Evolutionary conservation across 108 stramenopile species (phyloP).

Genomic region (Craspedostauros australis): DNA sequence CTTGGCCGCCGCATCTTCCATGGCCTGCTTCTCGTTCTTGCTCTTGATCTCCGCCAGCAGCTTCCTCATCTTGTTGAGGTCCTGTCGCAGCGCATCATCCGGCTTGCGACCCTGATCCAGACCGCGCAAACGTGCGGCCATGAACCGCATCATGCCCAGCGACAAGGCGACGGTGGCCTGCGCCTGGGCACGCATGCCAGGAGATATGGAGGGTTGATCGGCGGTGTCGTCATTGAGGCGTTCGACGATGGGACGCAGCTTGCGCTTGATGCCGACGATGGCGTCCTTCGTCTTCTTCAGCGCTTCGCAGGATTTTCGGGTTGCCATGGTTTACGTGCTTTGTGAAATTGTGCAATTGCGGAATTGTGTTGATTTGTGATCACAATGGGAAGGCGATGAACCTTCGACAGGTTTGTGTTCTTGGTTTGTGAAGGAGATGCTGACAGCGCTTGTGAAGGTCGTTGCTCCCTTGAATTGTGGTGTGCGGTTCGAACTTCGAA

Average conservation of each 20-base stretch:
- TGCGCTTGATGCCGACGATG: conserved; percentile 16
- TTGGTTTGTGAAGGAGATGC: too few relatives aligned
- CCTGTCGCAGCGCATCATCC: conserved; percentile 61
- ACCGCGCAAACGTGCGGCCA: conserved; percentile 65
- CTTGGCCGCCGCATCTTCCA: too few relatives aligned
- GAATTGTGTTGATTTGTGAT: too few relatives aligned
- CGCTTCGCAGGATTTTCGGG: too few relatives aligned
- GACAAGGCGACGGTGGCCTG: conserved; percentile 63
- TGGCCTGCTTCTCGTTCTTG: not conserved
- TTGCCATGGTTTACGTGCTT: too few relatives aligned
- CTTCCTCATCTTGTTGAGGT: conserved; percentile 65
- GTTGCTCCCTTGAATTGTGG: too few relatives aligned
- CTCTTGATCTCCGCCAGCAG: conserved; percentile 42
- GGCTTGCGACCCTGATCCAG: conserved; percentile 45
- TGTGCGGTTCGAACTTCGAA: too few relatives aligned
- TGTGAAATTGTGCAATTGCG: too few relatives aligned
- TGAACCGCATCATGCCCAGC: conserved; percentile 73
- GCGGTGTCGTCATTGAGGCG: conserved; percentile 14
- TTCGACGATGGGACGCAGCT: conserved; percentile 23
- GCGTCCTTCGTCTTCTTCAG: conserved; percentile 32
- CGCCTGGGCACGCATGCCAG: conserved; percentile 48
- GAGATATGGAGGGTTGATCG: conserved; percentile 10
- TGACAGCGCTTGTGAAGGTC: too few relatives aligned
- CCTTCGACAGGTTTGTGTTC: too few relatives aligned
- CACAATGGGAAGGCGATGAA: too few relatives aligned